Conservation (phyloP, 2,329 filamentous ascomycete genomes). For the Xylariomycetidae sp. region DNA sequence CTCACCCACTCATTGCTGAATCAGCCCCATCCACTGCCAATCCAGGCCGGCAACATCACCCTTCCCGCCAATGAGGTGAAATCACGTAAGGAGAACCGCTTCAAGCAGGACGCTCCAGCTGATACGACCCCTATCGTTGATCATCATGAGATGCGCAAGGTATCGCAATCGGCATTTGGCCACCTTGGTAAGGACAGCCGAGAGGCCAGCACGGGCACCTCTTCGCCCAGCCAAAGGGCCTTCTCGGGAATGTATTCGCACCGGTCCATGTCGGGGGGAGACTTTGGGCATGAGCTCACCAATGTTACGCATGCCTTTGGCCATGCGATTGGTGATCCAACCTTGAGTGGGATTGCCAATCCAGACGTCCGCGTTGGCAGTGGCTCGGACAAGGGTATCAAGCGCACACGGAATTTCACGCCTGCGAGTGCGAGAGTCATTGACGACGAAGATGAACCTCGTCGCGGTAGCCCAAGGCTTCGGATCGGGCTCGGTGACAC, state of each 20-base stretch:
- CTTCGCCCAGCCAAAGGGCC: slow-evolving; percentile 22
- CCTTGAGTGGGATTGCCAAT: slow-evolving; percentile 4
- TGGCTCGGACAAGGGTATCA: slow-evolving; percentile 32
- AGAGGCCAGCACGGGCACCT: slow-evolving; percentile 19
- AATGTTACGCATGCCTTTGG: slow-evolving; percentile 19
- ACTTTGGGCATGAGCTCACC: slow-evolving; percentile 26
- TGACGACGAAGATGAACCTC: slow-evolving; percentile 42
- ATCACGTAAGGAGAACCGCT: slow-evolving; percentile 39
- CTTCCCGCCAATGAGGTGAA: slow-evolving; percentile 32
- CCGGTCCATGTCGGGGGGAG: slow-evolving; percentile 21
- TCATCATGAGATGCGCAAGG: slow-evolving; percentile 31
- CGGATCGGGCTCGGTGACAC: slow-evolving; percentile 16
- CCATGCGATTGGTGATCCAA: slow-evolving; percentile 13
- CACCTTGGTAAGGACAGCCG: slow-evolving; percentile 20
- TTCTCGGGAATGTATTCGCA: slow-evolving; percentile 25
- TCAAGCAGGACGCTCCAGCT: slow-evolving; percentile 17
- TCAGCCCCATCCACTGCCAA: slow-evolving; percentile 35
- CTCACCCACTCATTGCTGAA: slow-evolving; percentile 43
- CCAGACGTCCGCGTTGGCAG: slow-evolving; percentile 11
- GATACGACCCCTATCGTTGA: slow-evolving; percentile 19
- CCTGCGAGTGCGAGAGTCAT: slow-evolving; percentile 39
- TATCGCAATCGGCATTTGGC: slow-evolving; percentile 33
- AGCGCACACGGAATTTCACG: slow-evolving; percentile 41
- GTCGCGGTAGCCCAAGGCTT: slow-evolving; percentile 28
- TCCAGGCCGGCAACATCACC: slow-evolving; percentile 24